Base-by-base conservation (phyloP, 108 stramenopile genomes). In the Cyclotella baltica region DNA sequence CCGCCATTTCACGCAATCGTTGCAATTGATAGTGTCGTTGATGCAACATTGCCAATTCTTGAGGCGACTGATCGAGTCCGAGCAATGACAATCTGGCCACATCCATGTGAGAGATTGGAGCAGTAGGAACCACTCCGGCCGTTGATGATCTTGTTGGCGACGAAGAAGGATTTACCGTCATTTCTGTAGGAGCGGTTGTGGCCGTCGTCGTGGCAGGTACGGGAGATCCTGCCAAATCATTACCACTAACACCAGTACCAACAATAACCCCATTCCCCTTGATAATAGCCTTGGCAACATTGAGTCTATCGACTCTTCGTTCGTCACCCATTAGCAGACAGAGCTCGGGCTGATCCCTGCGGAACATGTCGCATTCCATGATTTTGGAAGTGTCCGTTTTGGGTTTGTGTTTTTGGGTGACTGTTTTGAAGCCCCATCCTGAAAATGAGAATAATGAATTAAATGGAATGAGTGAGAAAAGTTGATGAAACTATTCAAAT, bases 261-360 rank as follows among this genome's bases (percentile, higher is more conserved):
- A n/a, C n/a, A n/a, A n/a, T n/a, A n/a, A n/a, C n/a, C n/a, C n/a
- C n/a, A n/a, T n/a, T n/a, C n/a, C n/a, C n/a, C 27, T 57, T 57
- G 23, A 25, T 57, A 25, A 57, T 25, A 25, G 55, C 27, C 55
- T 57, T 57, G 55, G 23, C 55, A 13, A 29, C 55, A 25, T 57
- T 57, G 55, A 57, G 13, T 28, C 55, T 20, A 25, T 25, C 23
- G 55, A 57, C 55, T 57, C 55, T 20, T 25, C 67, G 67, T 67
- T 51, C 50, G 22, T 67, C 67, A 25, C 67, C 47, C 67, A 67
- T 67, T 27, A 67, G 31, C 22, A 52, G 50, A 33, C 47, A 51
- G 5, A 67, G 50, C 16, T 67, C 67, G 50, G 67, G 67, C 5
- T 52, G 47, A 52, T 67, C 67, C 13, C 67, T 47, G 30, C 67